Percentiles rank a stretch among this genome's conserved stretches.
Evolutionary conservation across 148 eudicot species (phyloP).

Genomic region (Cornus kousa): DNA sequence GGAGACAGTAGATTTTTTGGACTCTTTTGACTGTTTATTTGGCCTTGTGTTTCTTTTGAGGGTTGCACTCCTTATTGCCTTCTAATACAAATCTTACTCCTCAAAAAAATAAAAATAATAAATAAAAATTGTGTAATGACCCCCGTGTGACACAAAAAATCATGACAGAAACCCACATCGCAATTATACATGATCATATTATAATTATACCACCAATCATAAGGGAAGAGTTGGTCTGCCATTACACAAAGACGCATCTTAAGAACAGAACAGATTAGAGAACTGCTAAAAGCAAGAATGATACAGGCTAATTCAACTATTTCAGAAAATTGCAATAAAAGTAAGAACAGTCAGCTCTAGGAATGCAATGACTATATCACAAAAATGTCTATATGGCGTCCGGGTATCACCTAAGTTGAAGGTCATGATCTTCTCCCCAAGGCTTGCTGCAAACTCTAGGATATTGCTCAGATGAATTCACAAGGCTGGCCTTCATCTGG

Average conservation of each 20-base stretch:
- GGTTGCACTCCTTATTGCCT: no score
- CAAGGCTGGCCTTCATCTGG: slow-evolving; percentile 48
- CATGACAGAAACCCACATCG: background rate
- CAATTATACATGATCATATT: background rate
- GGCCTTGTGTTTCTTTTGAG: no score
- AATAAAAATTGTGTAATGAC: background rate
- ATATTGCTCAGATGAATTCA: slow-evolving; percentile 44
- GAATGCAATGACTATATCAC: background rate
- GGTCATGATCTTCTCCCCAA: slow-evolving; percentile 84
- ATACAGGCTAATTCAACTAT: background rate
- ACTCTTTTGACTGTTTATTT: no score
- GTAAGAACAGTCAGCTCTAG: background rate
- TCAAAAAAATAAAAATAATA: no score
- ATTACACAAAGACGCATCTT: background rate
- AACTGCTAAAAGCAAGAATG: slow-evolving; percentile 2
- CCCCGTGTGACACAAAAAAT: background rate
- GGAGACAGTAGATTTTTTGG: no score
- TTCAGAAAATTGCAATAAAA: background rate
- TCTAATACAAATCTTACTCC: no score
- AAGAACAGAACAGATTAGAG: background rate
- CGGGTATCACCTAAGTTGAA: slow-evolving; percentile 73
- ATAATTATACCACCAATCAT: background rate
- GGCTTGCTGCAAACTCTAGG: slow-evolving; percentile 50
- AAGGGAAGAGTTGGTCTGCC: background rate
- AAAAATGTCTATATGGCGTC: background rate